phyloP scores from a whole-genome alignment of 1,284 basidiomycete species.

The Rhodotorula sp. region DNA sequence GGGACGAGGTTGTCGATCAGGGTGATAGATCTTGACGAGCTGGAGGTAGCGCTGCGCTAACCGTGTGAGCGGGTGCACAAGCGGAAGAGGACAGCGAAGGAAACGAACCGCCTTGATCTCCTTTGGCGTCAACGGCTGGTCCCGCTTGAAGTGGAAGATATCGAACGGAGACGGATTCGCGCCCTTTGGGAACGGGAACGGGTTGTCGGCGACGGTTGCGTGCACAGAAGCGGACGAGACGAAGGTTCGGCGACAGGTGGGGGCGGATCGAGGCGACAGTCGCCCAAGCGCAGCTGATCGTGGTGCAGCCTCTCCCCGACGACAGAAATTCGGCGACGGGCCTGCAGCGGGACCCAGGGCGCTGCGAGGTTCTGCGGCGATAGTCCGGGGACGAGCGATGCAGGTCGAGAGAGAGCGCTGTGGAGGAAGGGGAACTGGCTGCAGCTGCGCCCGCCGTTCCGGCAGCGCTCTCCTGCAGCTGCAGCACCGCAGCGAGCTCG shows the following conservation, averaged over 20 bases:
- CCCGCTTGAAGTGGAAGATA: slow-evolving; percentile 34
- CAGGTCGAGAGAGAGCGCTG: too few relatives aligned
- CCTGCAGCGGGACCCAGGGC: too few relatives aligned
- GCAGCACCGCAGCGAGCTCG: not conserved
- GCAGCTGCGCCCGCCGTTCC: not conserved
- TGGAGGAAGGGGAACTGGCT: not conserved
- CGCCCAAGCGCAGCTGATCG: not conserved
- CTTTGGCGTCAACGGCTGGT: slow-evolving; percentile 1
- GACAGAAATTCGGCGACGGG: too few relatives aligned
- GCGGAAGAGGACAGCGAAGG: not conserved
- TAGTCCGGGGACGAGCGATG: not conserved
- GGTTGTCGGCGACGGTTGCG: slow-evolving; percentile 3
- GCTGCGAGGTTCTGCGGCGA: not conserved
- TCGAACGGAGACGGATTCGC: slow-evolving; percentile 34
- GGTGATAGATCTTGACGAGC: slow-evolving; percentile 34
- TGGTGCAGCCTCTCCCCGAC: not conserved
- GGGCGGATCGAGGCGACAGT: too few relatives aligned
- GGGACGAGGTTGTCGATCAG: slow-evolving; percentile 5
- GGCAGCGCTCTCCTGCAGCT: not conserved
- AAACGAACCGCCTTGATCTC: slow-evolving; percentile 23
- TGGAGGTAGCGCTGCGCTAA: slow-evolving; percentile 24
- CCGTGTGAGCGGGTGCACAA: not conserved
- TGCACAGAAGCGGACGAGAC: not conserved
- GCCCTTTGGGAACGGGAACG: slow-evolving; percentile 31
- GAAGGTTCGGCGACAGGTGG: not conserved